These are phyloP conservation scores for Spergularia marina DNA, from an alignment of 148 eudicot species.

Conservation along the genomic window DNA sequence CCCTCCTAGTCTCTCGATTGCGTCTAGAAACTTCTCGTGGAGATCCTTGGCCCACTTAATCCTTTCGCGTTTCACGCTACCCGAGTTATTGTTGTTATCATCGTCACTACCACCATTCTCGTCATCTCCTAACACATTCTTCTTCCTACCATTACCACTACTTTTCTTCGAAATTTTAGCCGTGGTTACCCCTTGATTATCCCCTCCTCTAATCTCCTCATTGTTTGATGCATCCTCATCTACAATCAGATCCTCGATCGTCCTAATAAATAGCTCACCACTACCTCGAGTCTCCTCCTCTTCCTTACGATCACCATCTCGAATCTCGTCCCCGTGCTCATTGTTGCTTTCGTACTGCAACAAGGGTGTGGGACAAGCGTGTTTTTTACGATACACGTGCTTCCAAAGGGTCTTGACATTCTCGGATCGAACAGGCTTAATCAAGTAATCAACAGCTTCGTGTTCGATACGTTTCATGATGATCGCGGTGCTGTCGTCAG, in stretches of 20 bases:
- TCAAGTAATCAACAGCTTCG: slow-evolving; percentile 27
- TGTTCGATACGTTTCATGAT: slow-evolving; percentile 24
- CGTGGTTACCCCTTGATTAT: neutral
- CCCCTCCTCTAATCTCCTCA: neutral
- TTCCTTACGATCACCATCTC: too few species aligned
- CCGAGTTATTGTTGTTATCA: neutral
- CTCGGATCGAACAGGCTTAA: slow-evolving; percentile 25
- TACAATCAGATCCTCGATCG: neutral
- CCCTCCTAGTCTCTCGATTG: slow-evolving; percentile 28
- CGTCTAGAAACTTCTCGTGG: slow-evolving; percentile 22
- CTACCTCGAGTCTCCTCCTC: too few species aligned
- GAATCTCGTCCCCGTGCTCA: too few species aligned
- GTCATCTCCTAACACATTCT: neutral
- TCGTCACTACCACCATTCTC: neutral
- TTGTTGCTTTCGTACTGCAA: neutral
- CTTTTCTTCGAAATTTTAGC: neutral
- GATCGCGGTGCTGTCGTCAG: neutral
- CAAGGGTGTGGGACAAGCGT: neutral
- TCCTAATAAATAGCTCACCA: neutral
- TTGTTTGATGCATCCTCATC: neutral
- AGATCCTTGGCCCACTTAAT: slow-evolving; percentile 21
- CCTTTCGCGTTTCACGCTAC: neutral
- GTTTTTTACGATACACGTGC: slow-evolving; percentile 28
- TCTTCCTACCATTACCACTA: neutral
- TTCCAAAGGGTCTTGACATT: slow-evolving; percentile 33